These are phyloP conservation scores for Trametes maxima DNA, from an alignment of 768 basidiomycete genomes.

Conservation along the genomic window DNA sequence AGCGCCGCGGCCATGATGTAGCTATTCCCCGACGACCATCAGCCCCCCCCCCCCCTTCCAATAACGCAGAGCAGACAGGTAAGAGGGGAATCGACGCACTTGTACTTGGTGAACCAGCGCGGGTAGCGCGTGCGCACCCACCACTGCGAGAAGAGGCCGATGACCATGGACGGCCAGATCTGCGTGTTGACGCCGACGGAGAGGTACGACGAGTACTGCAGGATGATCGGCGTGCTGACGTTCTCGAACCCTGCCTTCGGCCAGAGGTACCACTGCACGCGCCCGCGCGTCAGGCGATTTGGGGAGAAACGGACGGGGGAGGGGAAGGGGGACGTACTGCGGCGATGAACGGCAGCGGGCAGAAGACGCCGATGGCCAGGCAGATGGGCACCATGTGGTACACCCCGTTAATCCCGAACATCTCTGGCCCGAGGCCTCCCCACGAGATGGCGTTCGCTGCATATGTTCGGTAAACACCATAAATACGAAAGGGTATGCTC, in stretches of 20 bases:
- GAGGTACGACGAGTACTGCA: conserved; percentile 44
- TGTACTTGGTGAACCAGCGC: conserved; percentile 43
- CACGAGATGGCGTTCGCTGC: conserved; percentile 49
- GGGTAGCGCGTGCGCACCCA: conserved; percentile 43
- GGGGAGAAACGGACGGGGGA: too few species aligned
- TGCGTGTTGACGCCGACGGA: conserved; percentile 61
- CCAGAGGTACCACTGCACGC: conserved; percentile 41
- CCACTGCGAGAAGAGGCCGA: conserved; percentile 51
- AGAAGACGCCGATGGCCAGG: conserved; percentile 52
- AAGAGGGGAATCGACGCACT: conserved; percentile 22
- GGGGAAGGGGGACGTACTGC: conserved; percentile 18
- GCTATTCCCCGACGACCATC: conserved; percentile 20
- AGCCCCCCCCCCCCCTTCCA: not conserved
- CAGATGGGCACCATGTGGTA: conserved; percentile 34
- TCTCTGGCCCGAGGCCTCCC: conserved; percentile 48
- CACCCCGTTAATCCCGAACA: conserved; percentile 19
- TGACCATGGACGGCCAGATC: conserved; percentile 46
- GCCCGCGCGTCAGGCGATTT: too few species aligned
- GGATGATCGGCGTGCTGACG: conserved; percentile 51
- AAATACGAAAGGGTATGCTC: too few species aligned
- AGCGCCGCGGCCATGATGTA: conserved; percentile 44
- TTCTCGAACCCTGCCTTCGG: conserved; percentile 51
- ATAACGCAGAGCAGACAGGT: too few species aligned
- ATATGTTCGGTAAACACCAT: not conserved
- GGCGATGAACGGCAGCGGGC: conserved; percentile 56